These are phyloP conservation scores for Beta vulgaris DNA, from an alignment of 148 eudicot genomes.

Conservation along the genomic window DNA sequence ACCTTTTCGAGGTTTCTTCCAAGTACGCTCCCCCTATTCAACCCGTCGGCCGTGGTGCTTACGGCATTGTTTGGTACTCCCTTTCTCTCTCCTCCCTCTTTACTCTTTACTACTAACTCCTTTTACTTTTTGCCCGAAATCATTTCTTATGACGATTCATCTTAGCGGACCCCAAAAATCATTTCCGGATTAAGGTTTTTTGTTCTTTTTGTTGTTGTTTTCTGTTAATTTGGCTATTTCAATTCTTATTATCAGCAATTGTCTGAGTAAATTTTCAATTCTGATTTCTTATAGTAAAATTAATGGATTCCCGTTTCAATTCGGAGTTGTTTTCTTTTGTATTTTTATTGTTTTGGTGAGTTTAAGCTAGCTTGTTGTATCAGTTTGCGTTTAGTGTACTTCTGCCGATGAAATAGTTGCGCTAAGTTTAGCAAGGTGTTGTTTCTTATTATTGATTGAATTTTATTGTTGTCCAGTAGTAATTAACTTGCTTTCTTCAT, in stretches of 20 bases:
- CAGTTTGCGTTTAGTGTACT: too few species aligned
- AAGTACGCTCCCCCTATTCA: conserved; percentile 72
- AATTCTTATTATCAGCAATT: too few species aligned
- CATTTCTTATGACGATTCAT: background rate
- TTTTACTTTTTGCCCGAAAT: background rate
- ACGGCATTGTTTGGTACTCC: conserved; percentile 75
- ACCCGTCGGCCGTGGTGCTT: conserved; percentile 89
- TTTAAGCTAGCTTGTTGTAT: background rate
- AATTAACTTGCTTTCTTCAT: background rate
- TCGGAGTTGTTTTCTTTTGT: background rate
- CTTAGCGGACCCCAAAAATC: too few species aligned
- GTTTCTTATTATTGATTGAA: background rate
- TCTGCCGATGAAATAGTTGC: background rate
- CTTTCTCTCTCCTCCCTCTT: conserved; percentile 5
- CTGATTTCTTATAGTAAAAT: too few species aligned
- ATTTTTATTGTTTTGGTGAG: background rate
- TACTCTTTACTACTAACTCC: background rate
- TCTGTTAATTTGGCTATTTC: too few species aligned
- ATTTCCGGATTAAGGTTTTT: too few species aligned
- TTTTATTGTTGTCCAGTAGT: background rate
- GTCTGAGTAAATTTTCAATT: too few species aligned
- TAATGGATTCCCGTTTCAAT: too few species aligned
- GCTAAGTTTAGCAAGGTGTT: background rate
- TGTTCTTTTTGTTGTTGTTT: background rate
- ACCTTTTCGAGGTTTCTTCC: conserved; percentile 58